Conservation (phyloP, 164 flowering plant species). For the Pachysandra terminalis region DNA sequence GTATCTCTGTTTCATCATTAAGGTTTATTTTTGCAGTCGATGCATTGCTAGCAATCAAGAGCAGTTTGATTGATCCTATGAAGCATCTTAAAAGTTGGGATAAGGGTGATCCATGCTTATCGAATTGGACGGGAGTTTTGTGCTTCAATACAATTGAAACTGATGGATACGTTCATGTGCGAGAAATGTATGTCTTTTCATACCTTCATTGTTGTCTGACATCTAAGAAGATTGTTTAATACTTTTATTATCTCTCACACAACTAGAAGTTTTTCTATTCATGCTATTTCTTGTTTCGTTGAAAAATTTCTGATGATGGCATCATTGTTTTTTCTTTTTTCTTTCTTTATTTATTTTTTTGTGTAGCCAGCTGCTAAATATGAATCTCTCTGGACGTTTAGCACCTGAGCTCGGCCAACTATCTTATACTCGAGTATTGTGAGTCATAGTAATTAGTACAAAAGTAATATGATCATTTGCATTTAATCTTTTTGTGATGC, state of each 20-base stretch:
- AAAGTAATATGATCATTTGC: background rate
- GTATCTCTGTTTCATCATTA: background rate
- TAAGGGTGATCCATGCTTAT: constrained; percentile 65
- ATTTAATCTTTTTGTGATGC: background rate
- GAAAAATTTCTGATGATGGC: background rate
- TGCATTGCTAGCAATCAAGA: constrained; percentile 49
- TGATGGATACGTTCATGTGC: constrained; percentile 67
- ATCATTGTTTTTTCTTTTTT: background rate
- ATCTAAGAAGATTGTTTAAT: background rate
- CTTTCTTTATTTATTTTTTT: background rate
- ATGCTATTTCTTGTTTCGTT: background rate
- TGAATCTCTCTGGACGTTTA: constrained; percentile 1
- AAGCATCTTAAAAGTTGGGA: constrained; percentile 52
- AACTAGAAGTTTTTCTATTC: background rate
- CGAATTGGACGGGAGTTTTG: constrained; percentile 71
- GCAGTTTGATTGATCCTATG: constrained; percentile 43
- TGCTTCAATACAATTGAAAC: constrained; percentile 32
- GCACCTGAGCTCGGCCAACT: constrained; percentile 2
- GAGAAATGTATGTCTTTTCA: constrained; percentile 46
- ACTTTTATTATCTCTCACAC: background rate
- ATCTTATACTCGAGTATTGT: background rate
- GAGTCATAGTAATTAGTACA: background rate
- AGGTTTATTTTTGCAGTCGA: constrained; percentile 39
- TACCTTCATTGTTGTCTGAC: background rate
- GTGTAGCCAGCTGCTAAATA: background rate